A percentile compares a stretch with the other conserved stretches of the same genome.
phyloP scores from a whole-genome alignment of 257 asterid species.

The Mitragyna speciosa region DNA sequence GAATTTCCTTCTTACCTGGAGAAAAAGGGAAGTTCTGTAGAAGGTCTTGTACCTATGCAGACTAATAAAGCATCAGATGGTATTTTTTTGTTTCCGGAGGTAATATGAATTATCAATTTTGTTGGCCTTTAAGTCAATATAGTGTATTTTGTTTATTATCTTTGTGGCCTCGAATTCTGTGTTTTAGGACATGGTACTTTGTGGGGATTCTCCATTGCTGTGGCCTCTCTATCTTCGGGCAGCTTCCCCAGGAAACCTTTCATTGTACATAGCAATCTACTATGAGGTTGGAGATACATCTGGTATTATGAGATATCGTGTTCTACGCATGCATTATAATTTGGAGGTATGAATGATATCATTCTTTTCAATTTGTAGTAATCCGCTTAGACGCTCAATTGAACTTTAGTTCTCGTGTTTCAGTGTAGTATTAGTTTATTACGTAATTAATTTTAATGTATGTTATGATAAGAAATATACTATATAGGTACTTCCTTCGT shows the following conservation, averaged over 20 bases:
- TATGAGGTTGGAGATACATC: conserved; percentile 78
- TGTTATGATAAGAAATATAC: background rate
- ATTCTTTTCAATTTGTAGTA: conserved; percentile 14
- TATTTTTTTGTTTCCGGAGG: conserved; percentile 76
- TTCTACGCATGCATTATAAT: conserved; percentile 77
- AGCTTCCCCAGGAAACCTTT: conserved; percentile 75
- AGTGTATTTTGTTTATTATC: conserved; percentile 12
- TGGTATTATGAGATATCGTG: conserved; percentile 67
- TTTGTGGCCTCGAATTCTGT: conserved; percentile 20
- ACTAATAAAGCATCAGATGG: conserved; percentile 32
- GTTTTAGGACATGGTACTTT: conserved; percentile 52
- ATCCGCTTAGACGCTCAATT: background rate
- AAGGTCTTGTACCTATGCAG: conserved; percentile 33
- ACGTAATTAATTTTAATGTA: background rate
- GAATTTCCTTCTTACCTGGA: conserved; percentile 77
- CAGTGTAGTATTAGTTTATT: background rate
- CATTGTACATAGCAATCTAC: conserved; percentile 63
- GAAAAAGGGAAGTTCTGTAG: conserved; percentile 43
- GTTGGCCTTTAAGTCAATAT: conserved; percentile 13
- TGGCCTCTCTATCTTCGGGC: conserved; percentile 99
- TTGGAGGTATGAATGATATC: conserved; percentile 56
- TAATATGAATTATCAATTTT: conserved; percentile 31
- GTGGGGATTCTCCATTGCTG: conserved; percentile 52
- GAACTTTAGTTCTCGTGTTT: background rate
- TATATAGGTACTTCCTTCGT: conserved; percentile 78